Evolutionary conservation across 2,329 filamentous ascomycete species (phyloP).

Genomic region (Helotiales sp.): DNA sequence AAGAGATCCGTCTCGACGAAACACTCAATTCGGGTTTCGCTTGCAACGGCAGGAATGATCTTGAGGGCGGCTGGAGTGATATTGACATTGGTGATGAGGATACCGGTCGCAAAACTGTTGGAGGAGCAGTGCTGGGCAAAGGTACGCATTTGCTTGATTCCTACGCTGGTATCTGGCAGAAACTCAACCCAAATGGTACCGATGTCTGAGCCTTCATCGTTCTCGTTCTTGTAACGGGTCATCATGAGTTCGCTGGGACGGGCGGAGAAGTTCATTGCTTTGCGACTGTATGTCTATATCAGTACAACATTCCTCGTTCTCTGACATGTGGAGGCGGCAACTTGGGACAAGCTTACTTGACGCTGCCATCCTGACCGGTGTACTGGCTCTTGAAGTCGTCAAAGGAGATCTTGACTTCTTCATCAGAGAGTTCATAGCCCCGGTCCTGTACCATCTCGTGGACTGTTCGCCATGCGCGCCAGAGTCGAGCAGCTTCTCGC

Average conservation of each 20-base stretch:
- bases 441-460: conserved; percentile 94
- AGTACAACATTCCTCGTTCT: neutral
- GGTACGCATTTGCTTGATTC: conserved; percentile 88
- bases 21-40: conserved; percentile 83
- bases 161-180: conserved; percentile 77
- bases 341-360: conserved; percentile 63
- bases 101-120: conserved; percentile 85
- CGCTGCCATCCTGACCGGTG: conserved; percentile 71
- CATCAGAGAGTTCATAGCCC: conserved; percentile 89
- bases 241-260: conserved; percentile 85
- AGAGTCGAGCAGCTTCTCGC: conserved; percentile 67
- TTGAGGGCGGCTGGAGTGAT: conserved; percentile 89
- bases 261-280: conserved; percentile 85
- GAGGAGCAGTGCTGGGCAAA: conserved; percentile 84
- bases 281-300: conserved; percentile 62
- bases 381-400: conserved; percentile 79
- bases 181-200: conserved; percentile 96
- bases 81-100: conserved; percentile 83
- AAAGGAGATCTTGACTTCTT: conserved; percentile 85
- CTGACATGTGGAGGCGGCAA: neutral
- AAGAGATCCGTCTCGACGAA: conserved; percentile 95
- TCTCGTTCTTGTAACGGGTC: conserved; percentile 74
- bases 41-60: conserved; percentile 77
- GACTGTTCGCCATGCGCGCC: conserved; percentile 91
- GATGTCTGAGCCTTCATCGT: conserved; percentile 72